A percentile compares a stretch with the other conserved stretches of the same genome.
phyloP scores from a whole-genome alignment of 2,329 filamentous ascomycete genomes.

The Verticillium zaregamsianum region DNA sequence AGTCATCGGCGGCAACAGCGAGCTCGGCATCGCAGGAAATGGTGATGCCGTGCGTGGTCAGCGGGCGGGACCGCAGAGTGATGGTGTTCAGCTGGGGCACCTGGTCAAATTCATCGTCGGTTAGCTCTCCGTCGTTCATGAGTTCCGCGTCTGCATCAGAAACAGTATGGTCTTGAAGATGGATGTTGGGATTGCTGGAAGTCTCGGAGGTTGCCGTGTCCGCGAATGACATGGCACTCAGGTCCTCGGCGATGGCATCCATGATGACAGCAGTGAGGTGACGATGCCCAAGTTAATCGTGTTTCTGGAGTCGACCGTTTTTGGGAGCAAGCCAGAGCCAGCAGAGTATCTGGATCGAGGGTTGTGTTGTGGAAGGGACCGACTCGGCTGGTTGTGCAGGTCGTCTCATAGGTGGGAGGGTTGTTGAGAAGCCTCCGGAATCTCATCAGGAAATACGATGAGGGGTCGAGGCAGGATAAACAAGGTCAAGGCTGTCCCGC shows the following conservation, averaged over 20 bases:
- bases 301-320: too few relatives aligned
- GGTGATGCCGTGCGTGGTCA: slow-evolving; percentile 36
- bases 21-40: slow-evolving; percentile 58
- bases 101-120: slow-evolving; percentile 16
- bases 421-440: too few relatives aligned
- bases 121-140: not conserved
- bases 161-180: not conserved
- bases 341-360: too few relatives aligned
- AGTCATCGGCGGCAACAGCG: slow-evolving; percentile 53
- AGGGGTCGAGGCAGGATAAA: too few relatives aligned
- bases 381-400: too few relatives aligned
- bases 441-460: too few relatives aligned
- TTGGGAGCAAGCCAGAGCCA: too few relatives aligned
- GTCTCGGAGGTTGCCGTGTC: not conserved
- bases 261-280: not conserved
- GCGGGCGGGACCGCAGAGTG: slow-evolving; percentile 36
- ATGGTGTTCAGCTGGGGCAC: slow-evolving; percentile 44
- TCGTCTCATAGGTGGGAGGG: too few relatives aligned
- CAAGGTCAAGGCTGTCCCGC: too few relatives aligned
- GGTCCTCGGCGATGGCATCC: not conserved
- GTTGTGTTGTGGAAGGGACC: too few relatives aligned
- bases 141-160: not conserved
- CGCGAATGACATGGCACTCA: not conserved
- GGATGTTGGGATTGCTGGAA: not conserved
- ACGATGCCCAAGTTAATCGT: too few relatives aligned